Evolutionary conservation across 139 green algal genomes (phyloP).

Genomic region (Chlorella sorokiniana): DNA sequence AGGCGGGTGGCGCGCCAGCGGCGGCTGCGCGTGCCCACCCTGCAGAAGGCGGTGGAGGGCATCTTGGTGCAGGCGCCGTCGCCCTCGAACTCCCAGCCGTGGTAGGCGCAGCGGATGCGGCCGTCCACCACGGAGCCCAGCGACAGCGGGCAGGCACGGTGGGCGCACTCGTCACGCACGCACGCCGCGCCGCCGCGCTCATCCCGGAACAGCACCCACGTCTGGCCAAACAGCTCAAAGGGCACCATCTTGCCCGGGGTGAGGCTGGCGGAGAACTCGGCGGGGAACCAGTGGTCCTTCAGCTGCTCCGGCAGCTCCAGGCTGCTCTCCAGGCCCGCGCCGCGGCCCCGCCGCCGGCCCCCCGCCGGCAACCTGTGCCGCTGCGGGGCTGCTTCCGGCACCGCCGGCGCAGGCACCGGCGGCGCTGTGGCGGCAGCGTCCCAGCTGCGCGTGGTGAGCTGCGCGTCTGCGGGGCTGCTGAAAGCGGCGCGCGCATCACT

Average conservation of each 20-base stretch:
- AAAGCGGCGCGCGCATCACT: background rate
- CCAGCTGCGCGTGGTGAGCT: background rate
- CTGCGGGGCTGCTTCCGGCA: background rate
- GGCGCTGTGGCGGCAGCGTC: background rate
- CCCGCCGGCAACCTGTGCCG: background rate
- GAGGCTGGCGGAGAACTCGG: constrained; percentile 43
- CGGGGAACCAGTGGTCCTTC: constrained; percentile 49
- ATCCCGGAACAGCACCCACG: constrained; percentile 95
- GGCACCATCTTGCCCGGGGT: constrained; percentile 47
- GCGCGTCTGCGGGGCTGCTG: background rate
- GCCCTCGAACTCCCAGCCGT: constrained; percentile 91
- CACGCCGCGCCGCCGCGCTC: constrained; percentile 27
- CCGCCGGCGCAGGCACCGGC: background rate
- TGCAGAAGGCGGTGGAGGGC: constrained; percentile 83
- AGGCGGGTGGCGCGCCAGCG: background rate
- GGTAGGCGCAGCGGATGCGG: constrained; percentile 88
- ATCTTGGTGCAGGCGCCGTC: constrained; percentile 89
- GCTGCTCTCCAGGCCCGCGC: constrained; percentile 33
- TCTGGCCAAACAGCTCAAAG: constrained; percentile 91
- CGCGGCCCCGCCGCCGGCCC: background rate
- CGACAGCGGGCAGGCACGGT: constrained; percentile 93
- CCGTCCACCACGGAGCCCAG: constrained; percentile 76
- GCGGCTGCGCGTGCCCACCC: constrained; percentile 13
- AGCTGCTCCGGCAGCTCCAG: constrained; percentile 39
- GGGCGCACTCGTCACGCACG: constrained; percentile 88